Evolutionary conservation across 208 protist genomes (phyloP), one percentile per base, ranked within the genome.

Genomic region (Polymyxa betae): DNA sequence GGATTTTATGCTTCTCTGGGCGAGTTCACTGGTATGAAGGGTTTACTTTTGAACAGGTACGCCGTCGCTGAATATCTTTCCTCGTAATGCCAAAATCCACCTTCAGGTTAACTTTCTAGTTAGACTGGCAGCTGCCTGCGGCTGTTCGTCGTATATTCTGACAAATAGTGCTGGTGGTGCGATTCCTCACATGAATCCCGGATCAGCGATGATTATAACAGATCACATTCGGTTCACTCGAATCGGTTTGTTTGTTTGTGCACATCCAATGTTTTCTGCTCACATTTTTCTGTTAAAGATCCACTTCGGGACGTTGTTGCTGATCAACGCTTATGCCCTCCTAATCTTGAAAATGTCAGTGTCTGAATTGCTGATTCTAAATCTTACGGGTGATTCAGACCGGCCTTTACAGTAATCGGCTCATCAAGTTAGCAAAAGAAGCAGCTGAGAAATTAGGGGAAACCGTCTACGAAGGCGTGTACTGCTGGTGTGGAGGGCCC

Each of bases 321-420:
- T 40, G 72, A 82, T 82, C 5, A 35, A 5, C 72, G 72, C 16
- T n/a, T 82, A 40, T 82, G 72, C n/a, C 72, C 72, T 20, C 72
- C 72, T n/a, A 82, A 35, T 35, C 72, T 43, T n/a, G n/a, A n/a
- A n/a, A n/a, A n/a, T n/a, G n/a, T n/a, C n/a, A n/a, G n/a, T n/a
- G n/a, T n/a, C n/a, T n/a, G n/a, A n/a, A n/a, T n/a, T n/a, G n/a
- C n/a, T n/a, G n/a, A n/a, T n/a, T n/a, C n/a, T n/a, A n/a, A n/a
- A n/a, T n/a, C n/a, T n/a, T n/a, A n/a, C n/a, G n/a, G 72, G 5
- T 60, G 49, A 24, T 82, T 35, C n/a, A 82, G 72, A n/a, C 5
- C 16, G n/a, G n/a, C 35, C 5, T 82, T 5, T 82, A 82, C 72
- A 82, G 72, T 43, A n/a, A 82, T 20, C n/a, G 72, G 10, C 72